A percentile compares a stretch with the other conserved stretches of the same genome.
Evolutionary conservation across 108 stramenopile species (phyloP).

Genomic region (Chaetoceros tenuissimus): DNA sequence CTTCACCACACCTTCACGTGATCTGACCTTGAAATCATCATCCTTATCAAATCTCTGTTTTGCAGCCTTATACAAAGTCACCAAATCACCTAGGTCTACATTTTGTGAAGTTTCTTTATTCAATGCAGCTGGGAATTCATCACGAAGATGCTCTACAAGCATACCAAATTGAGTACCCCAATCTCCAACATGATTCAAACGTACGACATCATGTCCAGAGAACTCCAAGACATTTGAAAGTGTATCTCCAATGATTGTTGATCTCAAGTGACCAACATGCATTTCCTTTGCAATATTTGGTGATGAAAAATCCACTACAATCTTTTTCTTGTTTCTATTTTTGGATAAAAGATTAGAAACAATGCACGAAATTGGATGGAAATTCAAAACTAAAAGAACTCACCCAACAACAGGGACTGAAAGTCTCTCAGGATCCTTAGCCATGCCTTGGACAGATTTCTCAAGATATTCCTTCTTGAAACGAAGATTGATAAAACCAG

Average conservation of each 20-base stretch:
- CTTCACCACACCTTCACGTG: constrained; percentile 90
- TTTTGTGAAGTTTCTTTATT: constrained; percentile 43
- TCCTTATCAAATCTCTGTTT: constrained; percentile 87
- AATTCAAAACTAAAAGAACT: constrained; percentile 11
- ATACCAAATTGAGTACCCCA: constrained; percentile 99
- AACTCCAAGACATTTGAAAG: constrained; percentile 88
- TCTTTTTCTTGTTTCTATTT: constrained; percentile 47
- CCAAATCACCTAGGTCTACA: constrained; percentile 87
- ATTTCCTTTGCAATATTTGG: constrained; percentile 99
- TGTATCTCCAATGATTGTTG: constrained; percentile 97
- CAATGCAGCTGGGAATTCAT: constrained; percentile 88
- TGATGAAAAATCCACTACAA: constrained; percentile 93
- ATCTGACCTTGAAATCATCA: constrained; percentile 82
- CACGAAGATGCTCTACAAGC: constrained; percentile 94
- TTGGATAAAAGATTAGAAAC: not conserved
- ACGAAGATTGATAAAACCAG: constrained; percentile 90
- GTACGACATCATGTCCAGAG: constrained; percentile 84
- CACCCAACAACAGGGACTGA: constrained; percentile 42
- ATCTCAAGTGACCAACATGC: constrained; percentile 98
- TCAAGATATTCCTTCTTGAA: constrained; percentile 70
- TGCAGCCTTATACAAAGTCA: constrained; percentile 92
- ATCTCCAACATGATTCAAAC: constrained; percentile 98
- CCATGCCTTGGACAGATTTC: constrained; percentile 42
- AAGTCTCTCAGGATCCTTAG: constrained; percentile 52
- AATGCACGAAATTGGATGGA: not conserved